Percentiles rank a stretch among this genome's conserved stretches.
Conservation (phyloP, 164 flowering plant genomes). For the Platanus orientalis region DNA sequence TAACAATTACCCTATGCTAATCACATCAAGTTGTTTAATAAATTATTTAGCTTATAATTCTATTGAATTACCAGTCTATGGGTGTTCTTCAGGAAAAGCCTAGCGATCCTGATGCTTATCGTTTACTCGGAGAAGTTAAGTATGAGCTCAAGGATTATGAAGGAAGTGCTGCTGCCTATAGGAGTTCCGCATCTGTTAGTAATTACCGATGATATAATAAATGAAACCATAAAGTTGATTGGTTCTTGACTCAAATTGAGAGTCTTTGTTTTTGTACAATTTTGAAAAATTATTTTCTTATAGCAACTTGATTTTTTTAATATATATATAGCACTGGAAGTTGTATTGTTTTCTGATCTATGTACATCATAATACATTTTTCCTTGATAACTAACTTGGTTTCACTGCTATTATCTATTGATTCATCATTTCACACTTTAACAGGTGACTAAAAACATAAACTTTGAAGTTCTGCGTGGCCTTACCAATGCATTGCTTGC, state of each 20-base stretch:
- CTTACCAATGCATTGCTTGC: conserved; percentile 81
- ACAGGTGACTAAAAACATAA: conserved; percentile 48
- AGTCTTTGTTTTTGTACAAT: neutral
- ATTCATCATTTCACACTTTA: conserved; percentile 7
- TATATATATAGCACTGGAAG: neutral
- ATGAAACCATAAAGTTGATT: conserved; percentile 1
- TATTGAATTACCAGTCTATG: neutral
- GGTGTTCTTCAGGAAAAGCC: conserved; percentile 52
- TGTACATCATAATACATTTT: neutral
- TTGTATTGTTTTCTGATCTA: neutral
- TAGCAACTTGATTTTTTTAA: neutral
- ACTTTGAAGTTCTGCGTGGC: conserved; percentile 76
- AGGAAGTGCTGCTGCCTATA: conserved; percentile 78
- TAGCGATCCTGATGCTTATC: conserved; percentile 70
- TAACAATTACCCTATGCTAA: neutral
- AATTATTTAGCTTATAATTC: neutral
- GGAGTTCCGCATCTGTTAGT: conserved; percentile 54
- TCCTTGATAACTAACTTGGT: neutral
- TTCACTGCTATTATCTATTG: neutral
- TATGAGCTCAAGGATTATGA: conserved; percentile 81
- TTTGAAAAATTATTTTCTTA: neutral
- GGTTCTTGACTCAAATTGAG: neutral
- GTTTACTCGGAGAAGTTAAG: conserved; percentile 88
- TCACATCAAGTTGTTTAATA: neutral
- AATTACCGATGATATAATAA: conserved; percentile 2